Conservation (phyloP, 805 yeast species). For the Metschnikowia shivogae region DNA sequence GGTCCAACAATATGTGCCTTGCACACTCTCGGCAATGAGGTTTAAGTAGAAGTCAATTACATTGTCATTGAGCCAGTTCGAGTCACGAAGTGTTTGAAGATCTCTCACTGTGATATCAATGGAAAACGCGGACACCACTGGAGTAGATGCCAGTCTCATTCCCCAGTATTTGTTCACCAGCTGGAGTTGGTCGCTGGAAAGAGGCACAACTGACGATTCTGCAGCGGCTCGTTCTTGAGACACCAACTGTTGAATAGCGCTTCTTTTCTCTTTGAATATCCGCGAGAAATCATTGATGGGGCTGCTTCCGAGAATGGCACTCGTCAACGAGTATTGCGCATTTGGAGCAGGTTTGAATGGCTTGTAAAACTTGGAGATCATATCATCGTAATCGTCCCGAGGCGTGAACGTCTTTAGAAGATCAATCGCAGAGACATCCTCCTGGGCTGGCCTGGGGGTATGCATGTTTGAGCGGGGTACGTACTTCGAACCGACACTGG, state of each 20-base stretch:
- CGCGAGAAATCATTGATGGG: conserved; percentile 13
- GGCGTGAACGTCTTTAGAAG: conserved; percentile 8
- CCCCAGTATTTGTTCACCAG: conserved; percentile 34
- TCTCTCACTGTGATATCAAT: conserved; percentile 68
- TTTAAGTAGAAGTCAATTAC: conserved; percentile 79
- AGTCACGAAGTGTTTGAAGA: conserved; percentile 62
- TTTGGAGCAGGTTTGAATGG: conserved; percentile 19
- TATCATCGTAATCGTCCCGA: conserved; percentile 17
- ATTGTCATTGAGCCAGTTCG: conserved; percentile 86
- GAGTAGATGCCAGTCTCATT: conserved; percentile 18
- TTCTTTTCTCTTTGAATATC: conserved; percentile 11
- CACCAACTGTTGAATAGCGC: conserved; percentile 13
- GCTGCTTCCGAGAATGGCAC: conserved; percentile 15
- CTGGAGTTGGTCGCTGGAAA: conserved; percentile 26
- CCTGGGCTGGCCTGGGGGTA: background rate
- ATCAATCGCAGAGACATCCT: conserved; percentile 9
- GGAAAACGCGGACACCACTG: conserved; percentile 32
- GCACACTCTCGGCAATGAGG: conserved; percentile 42
- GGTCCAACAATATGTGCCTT: conserved; percentile 65
- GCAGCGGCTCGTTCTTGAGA: conserved; percentile 14
- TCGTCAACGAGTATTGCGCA: conserved; percentile 18
- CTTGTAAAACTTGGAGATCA: conserved; percentile 18
- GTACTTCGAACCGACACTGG: conserved; percentile 10
- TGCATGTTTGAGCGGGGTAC: conserved; percentile 1
- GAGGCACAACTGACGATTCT: conserved; percentile 10